Conservation (phyloP, 495 filamentous ascomycete species). For the Podospora conica region DNA sequence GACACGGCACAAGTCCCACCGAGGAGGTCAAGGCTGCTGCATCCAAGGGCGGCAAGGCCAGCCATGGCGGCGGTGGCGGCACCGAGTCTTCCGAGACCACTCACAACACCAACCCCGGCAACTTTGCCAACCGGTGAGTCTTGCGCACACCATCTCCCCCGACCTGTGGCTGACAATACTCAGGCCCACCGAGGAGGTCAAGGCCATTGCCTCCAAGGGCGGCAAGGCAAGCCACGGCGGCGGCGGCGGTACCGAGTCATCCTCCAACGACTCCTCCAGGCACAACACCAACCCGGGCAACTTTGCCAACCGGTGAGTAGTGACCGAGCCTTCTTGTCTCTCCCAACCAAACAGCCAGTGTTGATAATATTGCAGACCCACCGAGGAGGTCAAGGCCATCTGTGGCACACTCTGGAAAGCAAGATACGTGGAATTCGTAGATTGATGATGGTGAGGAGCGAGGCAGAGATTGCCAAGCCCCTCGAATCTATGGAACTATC, state of each 20-base stretch:
- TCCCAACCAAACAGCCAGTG: neutral
- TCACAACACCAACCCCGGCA: slow-evolving; percentile 50
- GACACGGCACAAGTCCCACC: slow-evolving; percentile 29
- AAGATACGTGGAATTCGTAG: too few relatives aligned
- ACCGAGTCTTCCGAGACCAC: neutral
- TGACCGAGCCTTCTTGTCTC: too few relatives aligned
- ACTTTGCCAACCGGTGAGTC: slow-evolving; percentile 55
- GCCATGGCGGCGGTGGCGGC: slow-evolving; percentile 17
- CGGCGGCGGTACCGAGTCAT: neutral
- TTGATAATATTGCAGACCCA: slow-evolving; percentile 26
- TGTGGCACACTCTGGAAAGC: too few relatives aligned
- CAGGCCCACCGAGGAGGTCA: slow-evolving; percentile 51
- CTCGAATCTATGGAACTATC: too few relatives aligned
- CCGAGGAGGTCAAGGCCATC: slow-evolving; percentile 53
- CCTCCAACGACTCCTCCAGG: neutral
- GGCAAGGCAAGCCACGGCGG: slow-evolving; percentile 36
- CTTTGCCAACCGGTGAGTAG: slow-evolving; percentile 56
- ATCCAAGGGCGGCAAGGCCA: slow-evolving; percentile 45
- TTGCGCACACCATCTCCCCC: neutral
- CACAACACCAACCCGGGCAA: slow-evolving; percentile 53
- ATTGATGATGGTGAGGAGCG: too few relatives aligned
- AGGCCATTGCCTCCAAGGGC: slow-evolving; percentile 48
- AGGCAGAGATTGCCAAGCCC: too few relatives aligned
- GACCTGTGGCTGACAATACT: neutral
- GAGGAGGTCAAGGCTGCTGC: slow-evolving; percentile 53